Percentiles rank a stretch among this genome's conserved stretches.
These are phyloP conservation scores for Penicillium sp. DNA, from an alignment of 2,329 filamentous ascomycete species.

Conservation along the genomic window DNA sequence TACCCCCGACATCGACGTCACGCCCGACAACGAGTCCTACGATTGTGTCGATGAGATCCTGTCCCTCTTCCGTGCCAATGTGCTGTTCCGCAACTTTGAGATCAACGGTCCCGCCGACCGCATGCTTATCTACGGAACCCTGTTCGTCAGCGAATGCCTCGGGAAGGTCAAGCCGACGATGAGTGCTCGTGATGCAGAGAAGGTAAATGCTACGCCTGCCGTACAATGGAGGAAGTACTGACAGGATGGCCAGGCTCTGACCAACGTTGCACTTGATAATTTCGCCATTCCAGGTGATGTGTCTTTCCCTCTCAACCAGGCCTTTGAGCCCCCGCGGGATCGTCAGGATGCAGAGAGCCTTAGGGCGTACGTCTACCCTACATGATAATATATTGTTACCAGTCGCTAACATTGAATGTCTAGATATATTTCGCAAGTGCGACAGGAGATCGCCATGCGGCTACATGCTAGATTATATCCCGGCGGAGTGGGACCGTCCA, in stretches of 20 bases:
- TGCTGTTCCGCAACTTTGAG: conserved; percentile 99
- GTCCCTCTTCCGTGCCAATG: conserved; percentile 91
- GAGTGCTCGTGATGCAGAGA: conserved; percentile 61
- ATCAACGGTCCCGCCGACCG: conserved; percentile 94
- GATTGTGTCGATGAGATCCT: conserved; percentile 94
- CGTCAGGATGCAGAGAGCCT: conserved; percentile 85
- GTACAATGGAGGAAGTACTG: not conserved
- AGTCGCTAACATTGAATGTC: conserved; percentile 1
- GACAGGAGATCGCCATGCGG: conserved; percentile 81
- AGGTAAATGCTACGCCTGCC: conserved; percentile 40
- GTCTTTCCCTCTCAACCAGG: conserved; percentile 89
- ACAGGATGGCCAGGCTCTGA: conserved; percentile 61
- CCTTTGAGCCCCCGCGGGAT: conserved; percentile 84
- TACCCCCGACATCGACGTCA: conserved; percentile 50
- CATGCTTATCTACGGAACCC: conserved; percentile 91
- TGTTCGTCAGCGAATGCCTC: conserved; percentile 88
- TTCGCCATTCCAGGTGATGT: conserved; percentile 94
- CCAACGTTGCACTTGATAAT: conserved; percentile 87
- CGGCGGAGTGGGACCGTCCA: conserved; percentile 63
- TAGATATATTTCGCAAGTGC: conserved; percentile 70
- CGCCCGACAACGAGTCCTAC: conserved; percentile 87
- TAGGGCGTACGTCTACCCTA: conserved; percentile 61
- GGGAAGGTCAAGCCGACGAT: conserved; percentile 76
- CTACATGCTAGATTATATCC: conserved; percentile 83
- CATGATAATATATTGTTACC: not conserved